Base-by-base conservation (phyloP, 2,329 filamentous ascomycete species). In the Botryotinia narcissicola region DNA sequence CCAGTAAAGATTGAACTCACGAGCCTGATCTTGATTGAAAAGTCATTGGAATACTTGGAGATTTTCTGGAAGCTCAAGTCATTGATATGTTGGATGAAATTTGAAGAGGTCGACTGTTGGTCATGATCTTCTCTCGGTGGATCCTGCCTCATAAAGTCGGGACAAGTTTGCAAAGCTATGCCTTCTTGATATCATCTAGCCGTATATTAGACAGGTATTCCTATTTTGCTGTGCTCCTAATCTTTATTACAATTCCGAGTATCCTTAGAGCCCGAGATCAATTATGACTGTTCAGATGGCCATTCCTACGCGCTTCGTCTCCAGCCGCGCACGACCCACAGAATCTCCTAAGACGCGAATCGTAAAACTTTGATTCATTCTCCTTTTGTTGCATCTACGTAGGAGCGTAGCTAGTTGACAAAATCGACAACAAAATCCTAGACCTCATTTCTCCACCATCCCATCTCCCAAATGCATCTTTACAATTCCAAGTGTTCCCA, bases 11-110 rank as follows among this genome's bases (percentile, higher is more conserved):
- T 32, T 10, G 3, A 42, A 25, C 18, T 3, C 22, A 5, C 14
- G 3, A 8, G 32, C 3, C 44, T 18, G 5, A 18, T 18, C 1
- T 5, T 54, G 6, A 18, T 22, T 3, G 16, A 20, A 14, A 42
- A 18, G 2, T 9, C 3, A 22, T 42, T 12, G 1, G 10, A 1
- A 69, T 1, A 57, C 10, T 9, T 20, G 9, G 0, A 25, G 0
- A 25, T 2, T 10, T 20, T 25, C n/a, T 1, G 29, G 20, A 66
- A 46, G 62, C 20, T 48, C 7, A n/a, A n/a, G 35, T 37, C 29
- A 1, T 29, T 16, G n/a, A 29, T 7, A 42, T 22, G 7, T 10
- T 14, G 18, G 62, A 8, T 64, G 22, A 22, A n/a, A 5, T n/a
- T 61, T 35, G 9, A 35, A 46, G 32, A 35, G 3, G 3, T 64